A percentile compares a stretch with the other conserved stretches of the same genome.
phyloP scores from a whole-genome alignment of 192 early-diverging fungal genomes.

The Backusella australiensis region DNA sequence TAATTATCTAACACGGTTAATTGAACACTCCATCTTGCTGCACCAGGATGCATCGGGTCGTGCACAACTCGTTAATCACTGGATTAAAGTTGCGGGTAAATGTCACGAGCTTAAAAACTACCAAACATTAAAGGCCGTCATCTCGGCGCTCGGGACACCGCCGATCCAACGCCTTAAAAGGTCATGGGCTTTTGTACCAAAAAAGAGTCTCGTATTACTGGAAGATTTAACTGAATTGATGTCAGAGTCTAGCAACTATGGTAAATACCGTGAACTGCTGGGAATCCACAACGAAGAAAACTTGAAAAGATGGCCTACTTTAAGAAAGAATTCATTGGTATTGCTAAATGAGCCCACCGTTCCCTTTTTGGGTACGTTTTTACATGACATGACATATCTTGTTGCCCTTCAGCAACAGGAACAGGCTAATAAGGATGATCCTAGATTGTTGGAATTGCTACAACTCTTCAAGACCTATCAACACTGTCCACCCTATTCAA shows the following conservation, averaged over 20 bases:
- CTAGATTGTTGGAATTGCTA: conserved; percentile 55
- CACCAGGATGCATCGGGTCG: conserved; percentile 51
- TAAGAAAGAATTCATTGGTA: neutral
- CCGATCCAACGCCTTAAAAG: conserved; percentile 64
- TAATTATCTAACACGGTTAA: conserved; percentile 68
- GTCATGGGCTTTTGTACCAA: conserved; percentile 68
- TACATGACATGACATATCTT: conserved; percentile 75
- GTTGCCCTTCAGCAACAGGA: conserved; percentile 38
- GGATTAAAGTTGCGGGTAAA: conserved; percentile 63
- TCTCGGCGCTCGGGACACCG: conserved; percentile 61
- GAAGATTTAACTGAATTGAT: conserved; percentile 54
- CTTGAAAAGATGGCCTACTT: neutral
- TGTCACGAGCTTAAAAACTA: conserved; percentile 59
- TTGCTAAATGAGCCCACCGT: conserved; percentile 50
- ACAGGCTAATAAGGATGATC: conserved; percentile 38
- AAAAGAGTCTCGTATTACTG: conserved; percentile 51
- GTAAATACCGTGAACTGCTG: conserved; percentile 51
- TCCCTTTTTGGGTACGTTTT: conserved; percentile 72
- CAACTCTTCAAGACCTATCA: conserved; percentile 50
- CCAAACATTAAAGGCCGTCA: conserved; percentile 65
- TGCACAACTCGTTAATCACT: conserved; percentile 57
- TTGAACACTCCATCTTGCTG: conserved; percentile 64
- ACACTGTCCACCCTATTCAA: conserved; percentile 51
- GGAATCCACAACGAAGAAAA: neutral
- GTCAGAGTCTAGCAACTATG: conserved; percentile 67